A percentile compares a stretch with the other conserved stretches of the same genome.
Evolutionary conservation across 352 stramenopile genomes (phyloP).

Genomic region (Globisporangium emineosum): DNA sequence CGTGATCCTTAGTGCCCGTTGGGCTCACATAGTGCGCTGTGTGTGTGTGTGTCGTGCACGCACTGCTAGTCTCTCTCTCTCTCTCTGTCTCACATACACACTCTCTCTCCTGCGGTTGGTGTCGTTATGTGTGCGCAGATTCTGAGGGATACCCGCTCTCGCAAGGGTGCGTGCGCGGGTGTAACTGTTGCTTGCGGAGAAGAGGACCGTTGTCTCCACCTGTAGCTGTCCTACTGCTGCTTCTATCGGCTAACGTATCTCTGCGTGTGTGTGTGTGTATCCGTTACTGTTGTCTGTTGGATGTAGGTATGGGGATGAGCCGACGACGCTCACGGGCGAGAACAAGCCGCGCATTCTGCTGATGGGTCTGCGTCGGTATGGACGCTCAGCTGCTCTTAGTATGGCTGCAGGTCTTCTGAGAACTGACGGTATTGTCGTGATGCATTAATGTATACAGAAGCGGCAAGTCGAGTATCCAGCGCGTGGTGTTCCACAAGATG

Average conservation of each 20-base stretch:
- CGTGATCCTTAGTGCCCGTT: slow-evolving; percentile 21
- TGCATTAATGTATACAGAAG: slow-evolving; percentile 35
- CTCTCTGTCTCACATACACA: slow-evolving; percentile 3
- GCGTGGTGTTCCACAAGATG: slow-evolving; percentile 99
- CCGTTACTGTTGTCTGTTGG: background rate
- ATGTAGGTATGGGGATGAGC: slow-evolving; percentile 66
- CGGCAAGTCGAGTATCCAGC: slow-evolving; percentile 90
- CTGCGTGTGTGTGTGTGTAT: slow-evolving; percentile 7
- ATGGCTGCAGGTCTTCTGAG: background rate
- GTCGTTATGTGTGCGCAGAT: slow-evolving; percentile 14
- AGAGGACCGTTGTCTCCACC: too few relatives aligned
- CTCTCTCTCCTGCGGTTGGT: slow-evolving; percentile 1
- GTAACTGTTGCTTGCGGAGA: too few relatives aligned
- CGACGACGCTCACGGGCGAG: slow-evolving; percentile 72
- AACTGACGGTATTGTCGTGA: background rate
- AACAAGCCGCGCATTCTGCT: slow-evolving; percentile 95
- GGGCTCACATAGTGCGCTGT: background rate
- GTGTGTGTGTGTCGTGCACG: background rate
- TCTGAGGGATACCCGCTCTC: slow-evolving; percentile 35
- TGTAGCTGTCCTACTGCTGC: too few relatives aligned
- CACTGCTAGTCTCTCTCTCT: background rate
- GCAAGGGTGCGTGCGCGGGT: slow-evolving; percentile 21
- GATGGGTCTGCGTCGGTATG: slow-evolving; percentile 92
- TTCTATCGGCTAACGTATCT: background rate
- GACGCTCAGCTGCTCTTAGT: too few relatives aligned